These are phyloP conservation scores for Camelina laxa DNA, from an alignment of 345 rosid genomes.

Conservation along the genomic window DNA sequence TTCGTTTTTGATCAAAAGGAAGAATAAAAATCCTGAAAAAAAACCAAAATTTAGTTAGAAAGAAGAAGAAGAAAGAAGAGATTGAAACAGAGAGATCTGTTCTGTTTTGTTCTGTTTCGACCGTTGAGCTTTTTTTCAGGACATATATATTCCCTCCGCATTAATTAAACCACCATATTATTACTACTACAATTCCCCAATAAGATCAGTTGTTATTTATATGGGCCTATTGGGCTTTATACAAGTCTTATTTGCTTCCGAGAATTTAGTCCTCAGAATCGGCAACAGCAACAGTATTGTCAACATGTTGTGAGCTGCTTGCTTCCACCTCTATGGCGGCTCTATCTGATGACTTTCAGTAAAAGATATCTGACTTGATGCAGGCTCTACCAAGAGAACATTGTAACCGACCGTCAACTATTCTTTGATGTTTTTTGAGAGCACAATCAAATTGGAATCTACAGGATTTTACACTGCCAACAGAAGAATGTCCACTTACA, in stretches of 20 bases:
- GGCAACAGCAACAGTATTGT: too few relatives aligned
- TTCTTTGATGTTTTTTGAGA: too few relatives aligned
- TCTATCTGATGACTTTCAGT: too few relatives aligned
- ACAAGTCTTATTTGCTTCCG: constrained; percentile 6
- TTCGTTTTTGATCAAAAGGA: background rate
- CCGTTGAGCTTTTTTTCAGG: constrained; percentile 45
- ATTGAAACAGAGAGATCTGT: constrained; percentile 33
- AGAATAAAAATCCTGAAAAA: background rate
- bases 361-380: too few relatives aligned
- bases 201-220: background rate
- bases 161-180: constrained; percentile 6
- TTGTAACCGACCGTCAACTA: too few relatives aligned
- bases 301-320: too few relatives aligned
- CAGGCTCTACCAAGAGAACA: too few relatives aligned
- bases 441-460: too few relatives aligned
- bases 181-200: background rate
- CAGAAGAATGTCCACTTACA: too few relatives aligned
- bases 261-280: too few relatives aligned
- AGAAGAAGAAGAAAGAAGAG: constrained; percentile 13
- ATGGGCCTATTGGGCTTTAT: constrained; percentile 16
- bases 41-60: background rate
- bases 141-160: background rate
- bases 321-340: too few relatives aligned
- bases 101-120: constrained; percentile 26
- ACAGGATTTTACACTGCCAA: too few relatives aligned